Percentiles rank a stretch among this genome's conserved stretches.
phyloP scores from a whole-genome alignment of 2,329 filamentous ascomycete species.

The Pseudogymnoascus verrucosus region DNA sequence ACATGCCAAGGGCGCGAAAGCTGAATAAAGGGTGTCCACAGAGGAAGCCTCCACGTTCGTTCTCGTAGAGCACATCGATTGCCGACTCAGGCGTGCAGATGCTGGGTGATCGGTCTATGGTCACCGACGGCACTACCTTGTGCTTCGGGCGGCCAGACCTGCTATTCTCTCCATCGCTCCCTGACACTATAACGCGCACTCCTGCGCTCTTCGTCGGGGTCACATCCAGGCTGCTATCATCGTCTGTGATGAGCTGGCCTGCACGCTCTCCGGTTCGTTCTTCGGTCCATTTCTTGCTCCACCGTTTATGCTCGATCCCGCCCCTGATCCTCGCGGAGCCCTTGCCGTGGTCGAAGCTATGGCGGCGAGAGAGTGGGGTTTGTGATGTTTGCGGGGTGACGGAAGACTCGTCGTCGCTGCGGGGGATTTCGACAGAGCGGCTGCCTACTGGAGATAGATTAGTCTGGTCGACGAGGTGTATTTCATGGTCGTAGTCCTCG shows the following conservation, averaged over 20 bases:
- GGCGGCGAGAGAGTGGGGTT: slow-evolving; percentile 1
- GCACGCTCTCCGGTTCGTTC: not conserved
- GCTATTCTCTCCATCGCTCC: not conserved
- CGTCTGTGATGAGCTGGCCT: not conserved
- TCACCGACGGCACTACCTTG: not conserved
- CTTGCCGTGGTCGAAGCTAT: slow-evolving; percentile 2
- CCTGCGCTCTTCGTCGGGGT: not conserved
- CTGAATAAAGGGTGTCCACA: slow-evolving; percentile 91
- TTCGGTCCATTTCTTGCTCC: slow-evolving; percentile 8
- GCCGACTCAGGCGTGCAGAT: slow-evolving; percentile 38
- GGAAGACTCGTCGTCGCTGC: not conserved
- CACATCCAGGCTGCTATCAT: not conserved
- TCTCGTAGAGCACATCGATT: slow-evolving; percentile 90
- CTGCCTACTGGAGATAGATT: slow-evolving; percentile 13
- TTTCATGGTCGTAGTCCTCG: slow-evolving; percentile 62
- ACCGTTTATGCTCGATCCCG: not conserved
- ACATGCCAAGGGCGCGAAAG: slow-evolving; percentile 69
- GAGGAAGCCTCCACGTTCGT: slow-evolving; percentile 82
- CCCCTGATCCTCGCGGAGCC: not conserved
- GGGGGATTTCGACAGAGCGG: slow-evolving; percentile 12
- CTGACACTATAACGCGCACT: not conserved
- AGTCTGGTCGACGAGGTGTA: slow-evolving; percentile 52
- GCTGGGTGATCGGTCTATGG: slow-evolving; percentile 12
- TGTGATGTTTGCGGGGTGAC: not conserved
- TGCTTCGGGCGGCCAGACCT: not conserved